A percentile compares a stretch with the other conserved stretches of the same genome.
Evolutionary conservation across 768 basidiomycete species (phyloP).

Genomic region (Lentinus brumalis): DNA sequence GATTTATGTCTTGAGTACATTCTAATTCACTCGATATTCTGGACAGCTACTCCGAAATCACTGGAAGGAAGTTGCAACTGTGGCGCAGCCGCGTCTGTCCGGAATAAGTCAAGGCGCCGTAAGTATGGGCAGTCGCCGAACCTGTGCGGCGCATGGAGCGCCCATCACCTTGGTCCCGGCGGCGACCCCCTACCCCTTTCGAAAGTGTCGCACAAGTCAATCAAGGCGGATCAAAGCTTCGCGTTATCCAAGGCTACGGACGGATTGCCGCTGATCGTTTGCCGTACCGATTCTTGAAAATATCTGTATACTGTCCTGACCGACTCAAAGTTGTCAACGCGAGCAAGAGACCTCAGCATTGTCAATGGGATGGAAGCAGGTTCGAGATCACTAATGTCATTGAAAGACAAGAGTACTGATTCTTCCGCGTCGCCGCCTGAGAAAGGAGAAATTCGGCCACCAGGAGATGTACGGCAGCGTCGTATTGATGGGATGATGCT

Average conservation of each 20-base stretch:
- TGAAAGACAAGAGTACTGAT: background rate
- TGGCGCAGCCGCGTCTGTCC: background rate
- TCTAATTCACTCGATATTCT: background rate
- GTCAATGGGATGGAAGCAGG: too few relatives aligned
- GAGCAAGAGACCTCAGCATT: too few relatives aligned
- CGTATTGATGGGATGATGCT: constrained; percentile 17
- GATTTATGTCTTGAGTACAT: background rate
- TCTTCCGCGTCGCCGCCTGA: background rate
- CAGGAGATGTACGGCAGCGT: constrained; percentile 10
- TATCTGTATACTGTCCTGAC: too few relatives aligned
- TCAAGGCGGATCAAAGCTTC: constrained; percentile 18
- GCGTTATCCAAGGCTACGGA: constrained; percentile 16
- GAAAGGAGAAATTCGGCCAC: constrained; percentile 1
- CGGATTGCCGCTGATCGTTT: constrained; percentile 17
- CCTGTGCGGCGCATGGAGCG: background rate
- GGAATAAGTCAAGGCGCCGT: background rate
- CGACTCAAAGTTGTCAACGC: too few relatives aligned
- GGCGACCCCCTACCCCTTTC: background rate
- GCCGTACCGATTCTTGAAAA: background rate
- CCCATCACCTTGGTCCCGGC: background rate
- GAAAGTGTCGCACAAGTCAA: constrained; percentile 8
- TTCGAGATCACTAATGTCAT: too few relatives aligned
- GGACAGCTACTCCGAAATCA: background rate
- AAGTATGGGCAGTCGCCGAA: background rate
- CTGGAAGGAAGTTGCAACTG: background rate